Conservation (phyloP, 164 flowering plant genomes). For the Aristolochia californica region DNA sequence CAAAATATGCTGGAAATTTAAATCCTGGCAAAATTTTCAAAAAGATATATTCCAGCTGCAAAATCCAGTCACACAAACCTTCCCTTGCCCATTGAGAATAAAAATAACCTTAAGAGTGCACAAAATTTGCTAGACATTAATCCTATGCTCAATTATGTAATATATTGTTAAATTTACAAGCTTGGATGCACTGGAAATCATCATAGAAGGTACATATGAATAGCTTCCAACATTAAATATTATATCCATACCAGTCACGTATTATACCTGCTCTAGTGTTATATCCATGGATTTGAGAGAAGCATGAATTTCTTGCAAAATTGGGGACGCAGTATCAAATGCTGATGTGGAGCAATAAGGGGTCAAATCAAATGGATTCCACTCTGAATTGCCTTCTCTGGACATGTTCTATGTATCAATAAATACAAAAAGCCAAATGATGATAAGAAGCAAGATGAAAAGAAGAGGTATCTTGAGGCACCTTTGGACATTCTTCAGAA, state of each 20-base stretch:
- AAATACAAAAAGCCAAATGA: background rate
- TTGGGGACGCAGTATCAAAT: slow-evolving; percentile 65
- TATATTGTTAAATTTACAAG: no score
- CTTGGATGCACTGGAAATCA: no score
- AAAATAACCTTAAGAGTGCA: background rate
- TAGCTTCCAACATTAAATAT: no score
- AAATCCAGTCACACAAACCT: no score
- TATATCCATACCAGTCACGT: background rate
- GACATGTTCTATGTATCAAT: slow-evolving; percentile 7
- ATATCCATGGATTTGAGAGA: slow-evolving; percentile 58
- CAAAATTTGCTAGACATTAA: no score
- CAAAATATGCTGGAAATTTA: no score
- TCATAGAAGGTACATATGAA: no score
- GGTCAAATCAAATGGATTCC: slow-evolving; percentile 71
- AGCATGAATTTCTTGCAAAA: slow-evolving; percentile 48
- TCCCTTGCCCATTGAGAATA: background rate
- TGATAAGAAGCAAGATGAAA: background rate
- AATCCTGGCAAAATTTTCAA: no score
- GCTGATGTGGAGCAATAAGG: slow-evolving; percentile 74
- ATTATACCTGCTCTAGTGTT: slow-evolving; percentile 68
- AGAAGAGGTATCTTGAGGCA: slow-evolving; percentile 12
- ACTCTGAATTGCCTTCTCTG: slow-evolving; percentile 77
- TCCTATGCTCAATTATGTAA: no score
- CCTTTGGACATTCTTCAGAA: slow-evolving; percentile 55
- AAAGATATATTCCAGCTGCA: no score